A percentile compares a stretch with the other conserved stretches of the same genome.
phyloP scores from a whole-genome alignment of 1,139 yeast species.

The Magnusiomyces paraingens region DNA sequence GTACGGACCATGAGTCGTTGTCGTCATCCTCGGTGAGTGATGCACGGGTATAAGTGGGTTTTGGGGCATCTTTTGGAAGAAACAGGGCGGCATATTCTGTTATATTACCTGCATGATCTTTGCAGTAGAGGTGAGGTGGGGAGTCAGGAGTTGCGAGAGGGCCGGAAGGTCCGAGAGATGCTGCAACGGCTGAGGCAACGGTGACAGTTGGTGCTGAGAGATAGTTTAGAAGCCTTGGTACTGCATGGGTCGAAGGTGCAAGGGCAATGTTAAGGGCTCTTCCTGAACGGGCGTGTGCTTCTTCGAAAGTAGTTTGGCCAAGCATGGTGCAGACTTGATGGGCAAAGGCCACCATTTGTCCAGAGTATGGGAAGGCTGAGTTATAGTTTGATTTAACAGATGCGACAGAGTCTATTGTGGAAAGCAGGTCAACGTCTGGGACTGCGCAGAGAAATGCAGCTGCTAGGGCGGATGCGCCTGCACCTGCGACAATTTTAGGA shows the following conservation, averaged over 20 bases:
- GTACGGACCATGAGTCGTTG: constrained; percentile 37
- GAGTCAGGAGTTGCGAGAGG: too few species aligned
- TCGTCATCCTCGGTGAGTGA: constrained; percentile 11
- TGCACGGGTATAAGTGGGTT: constrained; percentile 15
- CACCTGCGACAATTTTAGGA: constrained; percentile 86
- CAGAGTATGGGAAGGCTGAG: constrained; percentile 65
- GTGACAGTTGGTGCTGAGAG: constrained; percentile 88
- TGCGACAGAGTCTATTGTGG: constrained; percentile 32
- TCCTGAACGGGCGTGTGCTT: constrained; percentile 75
- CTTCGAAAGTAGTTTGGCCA: constrained; percentile 86
- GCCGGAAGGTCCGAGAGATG: constrained; percentile 51
- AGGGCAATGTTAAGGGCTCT: constrained; percentile 77
- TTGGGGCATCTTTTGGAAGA: constrained; percentile 11
- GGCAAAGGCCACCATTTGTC: constrained; percentile 71
- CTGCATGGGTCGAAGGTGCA: constrained; percentile 45
- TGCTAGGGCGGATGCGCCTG: constrained; percentile 90
- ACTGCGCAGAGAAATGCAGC: constrained; percentile 79
- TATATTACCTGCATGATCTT: constrained; percentile 42
- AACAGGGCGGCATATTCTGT: constrained; percentile 22
- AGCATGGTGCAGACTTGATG: constrained; percentile 72
- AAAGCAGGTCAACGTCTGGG: constrained; percentile 45
- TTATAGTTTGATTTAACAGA: too few species aligned
- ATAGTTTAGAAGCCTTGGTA: constrained; percentile 76
- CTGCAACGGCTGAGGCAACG: constrained; percentile 71
- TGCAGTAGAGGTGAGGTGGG: constrained; percentile 44